Base-by-base conservation (phyloP, 2,329 filamentous ascomycete species). In the Alternaria hordeiaustralica region DNA sequence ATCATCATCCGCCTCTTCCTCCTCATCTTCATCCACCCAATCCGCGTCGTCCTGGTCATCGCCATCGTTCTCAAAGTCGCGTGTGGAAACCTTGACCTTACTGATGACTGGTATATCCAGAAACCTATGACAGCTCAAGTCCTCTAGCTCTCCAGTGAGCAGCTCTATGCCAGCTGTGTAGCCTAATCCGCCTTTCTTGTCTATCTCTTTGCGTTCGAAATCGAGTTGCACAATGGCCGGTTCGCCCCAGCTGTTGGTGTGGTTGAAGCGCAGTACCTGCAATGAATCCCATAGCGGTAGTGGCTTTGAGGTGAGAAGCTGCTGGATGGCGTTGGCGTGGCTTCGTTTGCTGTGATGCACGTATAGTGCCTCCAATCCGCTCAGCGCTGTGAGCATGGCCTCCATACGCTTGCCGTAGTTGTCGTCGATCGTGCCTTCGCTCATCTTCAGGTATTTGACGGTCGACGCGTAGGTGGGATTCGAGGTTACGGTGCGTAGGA, bases 361-460 rank as follows among this genome's bases (percentile, higher is more conserved):
- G 25, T 55, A 45, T 8, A 63, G 45, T 4, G 44, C 36, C 45
- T 63, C 50, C 9, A 60, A 30, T 9, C 50, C 28, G 12, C 20
- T 20, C 25, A 63, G 49, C 13, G 50, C 60, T 26, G 33, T 50
- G 10, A 63, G 43, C 60, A 63, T 36, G 49, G 33, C 49, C 6
- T 18, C 30, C 20, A 53, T 53, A 15, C 21, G 30, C 20, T 36
- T 23, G 12, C 7, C 15, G 25, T 10, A 59, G 18, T 18, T 15
- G 15, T 58, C 49, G 18, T 53, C 26, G 9, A 9, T 12, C 12
- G n/a, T 50, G 44, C 12, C 12, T 10, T 63, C 56, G 26, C 20
- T 44, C 13, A 60, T 26, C 13, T 55, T 60, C 8, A 63, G 44
- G n/a, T 63, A 63, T 41, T 50, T 63, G 49, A 63, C 56, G 5